These are phyloP conservation scores for Eucalyptus albens DNA, from an alignment of 345 rosid species.

Conservation along the genomic window DNA sequence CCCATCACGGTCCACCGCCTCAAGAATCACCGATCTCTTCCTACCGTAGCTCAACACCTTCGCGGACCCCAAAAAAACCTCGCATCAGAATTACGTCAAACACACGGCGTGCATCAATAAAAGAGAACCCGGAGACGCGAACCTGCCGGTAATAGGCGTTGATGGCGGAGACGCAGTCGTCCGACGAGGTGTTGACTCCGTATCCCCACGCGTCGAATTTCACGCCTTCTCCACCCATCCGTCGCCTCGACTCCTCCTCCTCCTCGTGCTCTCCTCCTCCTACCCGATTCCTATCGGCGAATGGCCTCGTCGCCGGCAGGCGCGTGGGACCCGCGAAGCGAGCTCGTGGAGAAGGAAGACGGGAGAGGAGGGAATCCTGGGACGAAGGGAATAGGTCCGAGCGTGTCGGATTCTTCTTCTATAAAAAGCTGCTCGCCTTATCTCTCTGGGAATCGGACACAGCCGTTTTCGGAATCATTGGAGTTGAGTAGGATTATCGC, in stretches of 20 bases:
- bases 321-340: background rate
- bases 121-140: background rate
- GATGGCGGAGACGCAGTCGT: conserved; percentile 57
- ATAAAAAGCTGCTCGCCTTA: background rate
- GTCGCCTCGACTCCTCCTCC: background rate
- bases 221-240: conserved; percentile 6
- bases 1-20: conserved; percentile 46
- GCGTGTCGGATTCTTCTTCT: background rate
- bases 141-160: conserved; percentile 71
- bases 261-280: background rate
- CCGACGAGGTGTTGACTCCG: conserved; percentile 45
- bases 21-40: conserved; percentile 46
- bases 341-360: background rate
- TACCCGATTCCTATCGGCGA: background rate
- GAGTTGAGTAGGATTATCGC: background rate
- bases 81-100: background rate
- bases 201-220: conserved; percentile 76
- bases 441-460: background rate
- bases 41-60: conserved; percentile 75
- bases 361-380: background rate
- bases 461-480: background rate
- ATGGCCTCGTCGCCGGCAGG: background rate
- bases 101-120: background rate
- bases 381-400: background rate
- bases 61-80: background rate